phyloP scores from a whole-genome alignment of 345 rosid genomes.

The Arabis hirsuta region DNA sequence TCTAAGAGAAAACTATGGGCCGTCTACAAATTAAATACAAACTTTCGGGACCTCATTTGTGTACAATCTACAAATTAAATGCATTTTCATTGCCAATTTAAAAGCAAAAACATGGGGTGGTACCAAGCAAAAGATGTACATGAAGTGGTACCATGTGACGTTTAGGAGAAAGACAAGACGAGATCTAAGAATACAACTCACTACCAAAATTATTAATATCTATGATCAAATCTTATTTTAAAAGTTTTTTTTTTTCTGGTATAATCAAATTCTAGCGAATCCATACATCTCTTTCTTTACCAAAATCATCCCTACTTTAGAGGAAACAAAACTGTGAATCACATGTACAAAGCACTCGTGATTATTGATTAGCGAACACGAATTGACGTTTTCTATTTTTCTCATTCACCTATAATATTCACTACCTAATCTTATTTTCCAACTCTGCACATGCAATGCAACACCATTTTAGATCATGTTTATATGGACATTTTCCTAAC shows the following conservation, averaged over 20 bases:
- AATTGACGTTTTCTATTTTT: not conserved
- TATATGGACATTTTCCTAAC: not conserved
- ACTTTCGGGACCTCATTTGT: not conserved
- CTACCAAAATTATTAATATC: conserved; percentile 24
- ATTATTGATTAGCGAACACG: conserved; percentile 13
- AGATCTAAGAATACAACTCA: conserved; percentile 11
- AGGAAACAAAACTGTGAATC: not conserved
- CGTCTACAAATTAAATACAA: not conserved
- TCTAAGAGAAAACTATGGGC: not conserved
- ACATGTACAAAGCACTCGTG: not conserved
- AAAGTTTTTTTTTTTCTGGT: too few relatives aligned
- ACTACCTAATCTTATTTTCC: conserved; percentile 8
- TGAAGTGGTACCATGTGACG: conserved; percentile 40
- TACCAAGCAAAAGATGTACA: conserved; percentile 20
- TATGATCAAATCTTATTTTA: not conserved
- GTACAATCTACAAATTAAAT: conserved; percentile 7
- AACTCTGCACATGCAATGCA: not conserved
- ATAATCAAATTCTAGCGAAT: not conserved
- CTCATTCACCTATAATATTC: not conserved
- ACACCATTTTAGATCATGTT: conserved; percentile 3
- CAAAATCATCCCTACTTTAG: not conserved
- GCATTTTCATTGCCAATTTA: not conserved
- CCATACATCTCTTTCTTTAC: not conserved
- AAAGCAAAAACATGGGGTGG: conserved; percentile 19
- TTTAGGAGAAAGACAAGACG: conserved; percentile 31